phyloP scores from a whole-genome alignment of 2,329 filamentous ascomycete genomes.

The Trichoderma sp. region DNA sequence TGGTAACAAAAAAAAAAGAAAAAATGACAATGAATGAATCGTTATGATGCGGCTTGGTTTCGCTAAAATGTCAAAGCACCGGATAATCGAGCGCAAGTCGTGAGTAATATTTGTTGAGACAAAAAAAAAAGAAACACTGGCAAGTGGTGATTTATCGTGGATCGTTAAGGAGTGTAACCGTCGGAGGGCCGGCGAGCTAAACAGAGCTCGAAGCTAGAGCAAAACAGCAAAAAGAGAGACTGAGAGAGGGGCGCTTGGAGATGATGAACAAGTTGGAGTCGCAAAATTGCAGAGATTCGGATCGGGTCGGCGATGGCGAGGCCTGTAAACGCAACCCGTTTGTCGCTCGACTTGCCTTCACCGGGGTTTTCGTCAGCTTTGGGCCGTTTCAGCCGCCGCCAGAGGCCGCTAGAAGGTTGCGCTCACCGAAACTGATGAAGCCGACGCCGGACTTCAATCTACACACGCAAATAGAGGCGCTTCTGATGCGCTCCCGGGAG shows the following conservation, averaged over 20 bases:
- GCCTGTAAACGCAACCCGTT: background rate
- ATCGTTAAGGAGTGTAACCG: slow-evolving; percentile 17
- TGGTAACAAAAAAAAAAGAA: background rate
- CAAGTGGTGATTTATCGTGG: slow-evolving; percentile 2
- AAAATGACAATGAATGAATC: slow-evolving; percentile 11
- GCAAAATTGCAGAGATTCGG: background rate
- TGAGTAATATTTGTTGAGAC: slow-evolving; percentile 1
- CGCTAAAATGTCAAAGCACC: background rate
- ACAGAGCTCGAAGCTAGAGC: slow-evolving; percentile 9
- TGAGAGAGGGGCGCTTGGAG: background rate
- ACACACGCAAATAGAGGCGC: background rate
- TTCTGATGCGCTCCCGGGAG: background rate
- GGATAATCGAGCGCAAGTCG: slow-evolving; percentile 5
- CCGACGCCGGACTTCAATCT: background rate
- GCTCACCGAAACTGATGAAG: slow-evolving; percentile 20
- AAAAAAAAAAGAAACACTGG: slow-evolving; percentile 5
- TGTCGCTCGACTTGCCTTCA: slow-evolving; percentile 3
- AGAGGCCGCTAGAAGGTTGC: background rate
- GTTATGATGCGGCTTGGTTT: background rate
- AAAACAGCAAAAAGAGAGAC: slow-evolving; percentile 15
- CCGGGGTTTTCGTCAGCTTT: slow-evolving; percentile 6
- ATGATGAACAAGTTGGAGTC: background rate
- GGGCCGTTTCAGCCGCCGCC: background rate
- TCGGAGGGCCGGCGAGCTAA: slow-evolving; percentile 16
- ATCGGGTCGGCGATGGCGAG: slow-evolving; percentile 3